Evolutionary conservation across 768 basidiomycete species (phyloP), one percentile per base, ranked within the genome.

Genomic region (Boletus rubropictus): DNA sequence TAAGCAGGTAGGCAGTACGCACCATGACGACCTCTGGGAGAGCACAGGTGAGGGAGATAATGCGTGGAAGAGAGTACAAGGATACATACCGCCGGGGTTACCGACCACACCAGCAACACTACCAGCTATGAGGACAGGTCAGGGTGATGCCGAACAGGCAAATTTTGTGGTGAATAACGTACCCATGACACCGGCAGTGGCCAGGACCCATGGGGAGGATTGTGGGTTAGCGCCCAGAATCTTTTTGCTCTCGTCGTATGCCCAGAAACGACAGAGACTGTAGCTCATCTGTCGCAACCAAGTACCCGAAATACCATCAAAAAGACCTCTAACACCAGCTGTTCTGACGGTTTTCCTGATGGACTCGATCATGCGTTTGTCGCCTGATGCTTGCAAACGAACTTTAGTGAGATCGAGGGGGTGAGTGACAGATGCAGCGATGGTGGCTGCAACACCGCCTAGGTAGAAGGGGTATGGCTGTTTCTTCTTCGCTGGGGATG

Each of bases 231-330:
- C 85, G 18, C 86, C 86, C 0, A 93, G 57, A 7, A 84, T 53
- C 71, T 85, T 89, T 75, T 92, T 94, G 64, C 84, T 88, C 70
- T 89, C 86, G 52, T 93, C 90, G 64, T 93, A 91, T 14, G 87
- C 89, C 81, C 89, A 92, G 72, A 92, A 94, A n/a, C 90, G 76
- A 64, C 88, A 90, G 64, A 92, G 72, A 35, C 87, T 90, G 69
- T 94, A 94, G 28, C 83, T 87, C 89, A 93, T 90, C 69, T 95
- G 91, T 24, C 91, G 79, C 67, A 95, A 68, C 81, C 89, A 85
- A 22, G 91, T 95, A 25, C 90, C 91, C 3, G 84, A 73, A 49
- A 92, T 89, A 15, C 91, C 91, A 61, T 92, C 91, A 59, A 80
- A 90, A 39, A 93, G 73, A 3, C 91, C 91, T 55, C 57, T 52